Base-by-base conservation (phyloP, 2,329 filamentous ascomycete species). In the Tolypocladium endophyticum region DNA sequence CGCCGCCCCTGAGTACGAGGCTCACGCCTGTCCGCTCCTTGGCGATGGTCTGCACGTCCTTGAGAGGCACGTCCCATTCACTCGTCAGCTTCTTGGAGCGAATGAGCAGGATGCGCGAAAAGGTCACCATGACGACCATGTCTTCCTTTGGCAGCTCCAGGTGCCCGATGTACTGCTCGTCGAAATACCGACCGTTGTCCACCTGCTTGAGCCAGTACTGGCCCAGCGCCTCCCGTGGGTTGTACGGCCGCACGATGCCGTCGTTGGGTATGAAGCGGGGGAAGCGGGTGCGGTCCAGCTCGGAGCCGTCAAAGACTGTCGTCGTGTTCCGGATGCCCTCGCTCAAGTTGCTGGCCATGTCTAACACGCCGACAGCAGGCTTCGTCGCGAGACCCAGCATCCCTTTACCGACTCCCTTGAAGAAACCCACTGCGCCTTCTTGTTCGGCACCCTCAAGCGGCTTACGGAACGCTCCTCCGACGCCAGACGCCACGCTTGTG, bases 161-260 rank as follows among this genome's bases (percentile, higher is more conserved):
- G 71, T 99, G 95, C 5, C 92, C 95, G 72, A 99, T 94, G 77
- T 99, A 99, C 71, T 91, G 84, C 74, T 99, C 94, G 75, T 96
- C 88, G 82, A 99, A 99, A 79, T 93, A 97, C 73, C 92, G 94
- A 62, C 94, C 94, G 64, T 97, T 94, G 75, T 99, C 94, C 14
- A 96, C 86, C 61, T 96, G 96, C 81, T 99, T 99, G 64, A 99
- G 86, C 95, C 94, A 99, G 79, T 91, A 97, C 73, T 99, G 94
- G 0, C 94, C 94, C 3, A 99, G 85, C 0, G 94, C 92, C 78
- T 99, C 94, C 55, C 94, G 90, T 71, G 96, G 90, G 59, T 87
- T 92, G 79, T 96, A 99, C 0, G 94, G 92, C 3, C 93, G 88
- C 39, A 99, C 92, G 61, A 99, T 90, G 47, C 94, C 94, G 71